Conservation (phyloP, 257 asterid genomes). For the Ehretia macrophylla region DNA sequence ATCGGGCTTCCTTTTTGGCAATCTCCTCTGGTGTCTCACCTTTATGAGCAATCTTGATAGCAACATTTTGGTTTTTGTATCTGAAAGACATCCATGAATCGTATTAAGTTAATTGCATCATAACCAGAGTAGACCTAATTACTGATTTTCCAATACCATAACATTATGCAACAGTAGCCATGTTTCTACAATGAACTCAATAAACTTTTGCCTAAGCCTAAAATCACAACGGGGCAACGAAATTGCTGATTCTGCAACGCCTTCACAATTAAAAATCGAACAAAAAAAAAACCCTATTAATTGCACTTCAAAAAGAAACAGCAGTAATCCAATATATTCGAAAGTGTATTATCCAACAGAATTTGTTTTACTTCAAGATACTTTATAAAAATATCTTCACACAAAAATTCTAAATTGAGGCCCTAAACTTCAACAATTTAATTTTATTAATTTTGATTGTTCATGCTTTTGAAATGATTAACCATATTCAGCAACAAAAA, state of each 20-base stretch:
- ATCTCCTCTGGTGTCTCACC: constrained; percentile 80
- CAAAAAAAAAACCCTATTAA: background rate
- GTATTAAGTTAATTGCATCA: background rate
- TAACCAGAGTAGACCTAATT: background rate
- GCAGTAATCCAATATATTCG: background rate
- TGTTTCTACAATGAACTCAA: too few relatives aligned
- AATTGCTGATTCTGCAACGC: background rate
- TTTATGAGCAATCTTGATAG: constrained; percentile 66
- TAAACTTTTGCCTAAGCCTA: background rate
- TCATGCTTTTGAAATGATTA: background rate
- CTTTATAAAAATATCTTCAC: too few relatives aligned
- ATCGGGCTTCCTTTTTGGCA: constrained; percentile 59
- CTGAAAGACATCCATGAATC: constrained; percentile 24
- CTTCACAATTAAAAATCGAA: too few relatives aligned
- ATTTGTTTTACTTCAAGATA: background rate
- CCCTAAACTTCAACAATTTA: too few relatives aligned
- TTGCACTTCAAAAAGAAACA: background rate
- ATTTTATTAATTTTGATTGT: too few relatives aligned
- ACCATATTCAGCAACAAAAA: background rate
- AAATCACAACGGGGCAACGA: background rate
- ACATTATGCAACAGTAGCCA: background rate
- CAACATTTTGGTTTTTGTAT: constrained; percentile 83
- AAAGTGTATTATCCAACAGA: background rate
- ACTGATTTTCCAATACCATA: background rate
- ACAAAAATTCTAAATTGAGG: too few relatives aligned